phyloP scores from a whole-genome alignment of 768 basidiomycete species.

The Psilocybe subaeruginosa region DNA sequence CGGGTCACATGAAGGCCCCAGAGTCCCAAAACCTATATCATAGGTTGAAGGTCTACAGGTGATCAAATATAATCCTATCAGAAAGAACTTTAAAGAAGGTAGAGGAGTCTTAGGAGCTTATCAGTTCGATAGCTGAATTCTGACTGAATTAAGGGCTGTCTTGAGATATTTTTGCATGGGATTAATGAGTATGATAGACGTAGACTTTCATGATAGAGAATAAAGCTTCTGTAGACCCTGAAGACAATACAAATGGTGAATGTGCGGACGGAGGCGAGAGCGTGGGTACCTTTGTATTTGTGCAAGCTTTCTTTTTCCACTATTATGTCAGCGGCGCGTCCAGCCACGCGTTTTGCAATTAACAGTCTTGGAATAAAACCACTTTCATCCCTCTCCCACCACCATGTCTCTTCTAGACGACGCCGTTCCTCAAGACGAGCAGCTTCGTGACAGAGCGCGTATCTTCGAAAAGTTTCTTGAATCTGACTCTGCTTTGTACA shows the following conservation, averaged over 20 bases:
- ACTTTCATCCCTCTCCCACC: slow-evolving; percentile 5
- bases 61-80: not conserved
- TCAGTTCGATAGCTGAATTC: not conserved
- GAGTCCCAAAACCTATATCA: not conserved
- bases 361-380: slow-evolving; percentile 15
- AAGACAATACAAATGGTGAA: no score
- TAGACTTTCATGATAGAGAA: not conserved
- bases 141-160: not conserved
- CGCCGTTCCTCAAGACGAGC: slow-evolving; percentile 67
- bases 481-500: slow-evolving; percentile 66
- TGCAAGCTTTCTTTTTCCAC: slow-evolving; percentile 19
- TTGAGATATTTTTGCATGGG: not conserved
- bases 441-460: slow-evolving; percentile 74
- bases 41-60: not conserved
- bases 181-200: not conserved
- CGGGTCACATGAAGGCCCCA: not conserved
- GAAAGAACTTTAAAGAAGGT: not conserved
- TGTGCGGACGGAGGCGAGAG: not conserved
- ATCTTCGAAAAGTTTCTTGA: slow-evolving; percentile 85
- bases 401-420: slow-evolving; percentile 55
- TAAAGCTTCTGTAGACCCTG: not conserved
- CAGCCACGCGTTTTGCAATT: slow-evolving; percentile 23
- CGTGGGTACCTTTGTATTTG: slow-evolving; percentile 10
- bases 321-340: slow-evolving; percentile 29
- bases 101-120: not conserved